Evolutionary conservation across 768 basidiomycete genomes (phyloP), one percentile per base, ranked within the genome.

Genomic region (Lentinula boryana): DNA sequence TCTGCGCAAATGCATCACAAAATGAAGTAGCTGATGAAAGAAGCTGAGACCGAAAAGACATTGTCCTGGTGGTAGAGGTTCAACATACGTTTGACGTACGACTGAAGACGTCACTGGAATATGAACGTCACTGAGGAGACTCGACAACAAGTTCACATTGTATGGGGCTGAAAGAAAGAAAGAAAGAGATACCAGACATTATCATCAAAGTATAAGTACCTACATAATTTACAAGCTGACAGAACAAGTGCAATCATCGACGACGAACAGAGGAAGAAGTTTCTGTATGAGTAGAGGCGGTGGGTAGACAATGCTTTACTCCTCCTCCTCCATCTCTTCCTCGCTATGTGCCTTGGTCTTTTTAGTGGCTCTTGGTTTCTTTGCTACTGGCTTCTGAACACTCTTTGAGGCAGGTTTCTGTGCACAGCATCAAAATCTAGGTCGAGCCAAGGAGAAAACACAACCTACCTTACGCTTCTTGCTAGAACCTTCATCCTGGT

Each of bases 1-100:
- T 76, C 33, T 68, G 62, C 7, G 84, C 74, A 64, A 88, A 85
- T 46, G 78, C 80, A 40, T 75, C 66, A 68, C 85, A 86, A 62
- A 88, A 80, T 4, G 68, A 67, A 58, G 73, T 70, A 0, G 85
- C 79, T 35, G 81, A 75, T 50, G 68, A 58, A 32, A 78, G 67
- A n/a, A 87, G 74, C 51, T 72, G 64, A 10, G 67, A 62, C 61
- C 79, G 71, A 2, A 65, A 62, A 12, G 64, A 49, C 70, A 72
- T 73, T 3, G 21, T 43, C 32, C 53, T 54, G 55, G 44, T 41
- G 27, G 21, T 44, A 6, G 41, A 32, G 18, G n/a, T 46, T 7
- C 23, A 58, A 15, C 4, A 12, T n/a, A 32, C 33, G 27, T 27
- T 31, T 52, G 50, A 44, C 9, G 36, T 38, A 13, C 13, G 36